phyloP scores from a whole-genome alignment of 805 yeast genomes.

The Ogataea glucozyma region DNA sequence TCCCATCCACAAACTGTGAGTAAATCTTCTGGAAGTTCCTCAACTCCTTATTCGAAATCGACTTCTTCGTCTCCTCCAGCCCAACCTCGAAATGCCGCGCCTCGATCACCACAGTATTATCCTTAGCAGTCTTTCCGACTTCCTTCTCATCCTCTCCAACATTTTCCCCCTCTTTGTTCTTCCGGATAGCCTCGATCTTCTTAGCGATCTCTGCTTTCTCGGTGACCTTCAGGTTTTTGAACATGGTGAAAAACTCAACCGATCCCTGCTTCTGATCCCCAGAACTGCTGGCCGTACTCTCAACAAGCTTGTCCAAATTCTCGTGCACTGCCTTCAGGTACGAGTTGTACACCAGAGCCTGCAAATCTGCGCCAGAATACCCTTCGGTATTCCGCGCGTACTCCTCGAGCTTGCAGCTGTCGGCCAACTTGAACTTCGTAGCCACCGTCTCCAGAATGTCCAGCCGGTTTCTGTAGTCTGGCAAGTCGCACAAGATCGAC shows the following conservation, averaged over 20 bases:
- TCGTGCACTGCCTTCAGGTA: slow-evolving; percentile 82
- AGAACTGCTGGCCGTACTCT: slow-evolving; percentile 21
- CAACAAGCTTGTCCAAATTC: slow-evolving; percentile 53
- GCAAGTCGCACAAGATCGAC: slow-evolving; percentile 87
- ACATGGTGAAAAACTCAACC: slow-evolving; percentile 28
- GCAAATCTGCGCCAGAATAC: slow-evolving; percentile 93
- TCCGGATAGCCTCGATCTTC: slow-evolving; percentile 24
- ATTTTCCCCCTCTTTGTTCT: slow-evolving; percentile 7
- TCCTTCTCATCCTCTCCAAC: neutral
- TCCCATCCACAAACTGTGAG: slow-evolving; percentile 59
- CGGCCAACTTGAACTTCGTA: slow-evolving; percentile 58
- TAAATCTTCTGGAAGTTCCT: slow-evolving; percentile 64
- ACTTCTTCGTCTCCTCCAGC: slow-evolving; percentile 78
- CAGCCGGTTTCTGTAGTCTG: slow-evolving; percentile 64
- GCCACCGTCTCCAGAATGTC: slow-evolving; percentile 69
- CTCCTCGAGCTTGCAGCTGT: slow-evolving; percentile 49
- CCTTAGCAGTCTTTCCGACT: slow-evolving; percentile 2
- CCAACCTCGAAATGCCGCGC: slow-evolving; percentile 61
- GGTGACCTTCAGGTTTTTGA: slow-evolving; percentile 8
- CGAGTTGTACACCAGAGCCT: slow-evolving; percentile 89
- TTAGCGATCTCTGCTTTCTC: slow-evolving; percentile 21
- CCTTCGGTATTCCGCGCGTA: slow-evolving; percentile 69
- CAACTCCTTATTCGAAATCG: slow-evolving; percentile 76
- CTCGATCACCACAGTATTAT: slow-evolving; percentile 45
- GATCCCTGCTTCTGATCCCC: slow-evolving; percentile 1